Evolutionary conservation across 2,329 filamentous ascomycete genomes (phyloP).

Genomic region (Ophiocordyceps camponoti-rufipedis): DNA sequence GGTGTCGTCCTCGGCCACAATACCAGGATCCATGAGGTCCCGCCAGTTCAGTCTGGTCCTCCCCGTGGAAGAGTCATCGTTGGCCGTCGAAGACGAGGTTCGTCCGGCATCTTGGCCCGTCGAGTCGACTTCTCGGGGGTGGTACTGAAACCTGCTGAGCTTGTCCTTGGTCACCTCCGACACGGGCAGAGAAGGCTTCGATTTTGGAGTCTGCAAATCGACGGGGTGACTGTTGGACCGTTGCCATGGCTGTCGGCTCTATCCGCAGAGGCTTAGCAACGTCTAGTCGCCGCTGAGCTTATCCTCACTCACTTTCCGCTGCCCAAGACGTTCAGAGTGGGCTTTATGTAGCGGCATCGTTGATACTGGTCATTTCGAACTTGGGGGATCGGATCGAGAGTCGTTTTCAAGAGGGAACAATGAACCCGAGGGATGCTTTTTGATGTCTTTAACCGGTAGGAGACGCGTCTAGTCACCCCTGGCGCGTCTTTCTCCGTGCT

Average conservation of each 20-base stretch:
- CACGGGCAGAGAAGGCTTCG: constrained; percentile 25
- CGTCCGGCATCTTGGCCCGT: constrained; percentile 3
- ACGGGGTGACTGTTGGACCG: constrained; percentile 33
- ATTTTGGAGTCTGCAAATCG: constrained; percentile 14
- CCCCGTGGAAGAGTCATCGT: constrained; percentile 21
- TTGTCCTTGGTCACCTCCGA: constrained; percentile 43
- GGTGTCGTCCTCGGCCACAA: constrained; percentile 23
- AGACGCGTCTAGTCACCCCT: constrained; percentile 1
- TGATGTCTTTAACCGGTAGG: neutral
- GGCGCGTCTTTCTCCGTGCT: neutral
- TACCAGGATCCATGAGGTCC: constrained; percentile 32
- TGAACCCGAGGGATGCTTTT: neutral
- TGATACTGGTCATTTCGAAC: neutral
- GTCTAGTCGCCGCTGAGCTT: too few relatives aligned
- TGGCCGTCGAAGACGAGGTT: constrained; percentile 3
- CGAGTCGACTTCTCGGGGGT: constrained; percentile 7
- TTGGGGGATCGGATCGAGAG: neutral
- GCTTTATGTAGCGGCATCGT: constrained; percentile 22
- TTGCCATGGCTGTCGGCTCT: constrained; percentile 30
- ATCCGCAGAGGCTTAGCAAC: neutral
- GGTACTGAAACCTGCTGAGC: constrained; percentile 35
- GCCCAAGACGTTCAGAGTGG: constrained; percentile 17
- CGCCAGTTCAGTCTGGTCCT: constrained; percentile 35
- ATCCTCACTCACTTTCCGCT: constrained; percentile 12
- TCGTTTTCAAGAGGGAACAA: neutral